phyloP scores from a whole-genome alignment of 1,284 basidiomycete species.

The Austropuccinia psidii region DNA sequence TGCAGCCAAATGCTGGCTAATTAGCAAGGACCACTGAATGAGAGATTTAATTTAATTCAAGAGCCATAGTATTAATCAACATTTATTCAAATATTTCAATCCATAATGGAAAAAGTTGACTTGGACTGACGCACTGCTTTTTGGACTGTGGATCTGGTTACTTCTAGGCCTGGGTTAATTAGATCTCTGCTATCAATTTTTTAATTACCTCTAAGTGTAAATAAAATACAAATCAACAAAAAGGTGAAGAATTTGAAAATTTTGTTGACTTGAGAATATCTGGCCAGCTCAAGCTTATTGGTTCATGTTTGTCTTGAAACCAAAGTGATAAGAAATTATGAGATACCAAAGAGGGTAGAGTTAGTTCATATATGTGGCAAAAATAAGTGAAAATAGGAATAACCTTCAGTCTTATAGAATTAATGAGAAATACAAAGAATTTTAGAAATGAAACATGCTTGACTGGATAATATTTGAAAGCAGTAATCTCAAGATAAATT shows the following conservation, averaged over 20 bases:
- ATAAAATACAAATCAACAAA: neutral
- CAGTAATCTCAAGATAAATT: no score
- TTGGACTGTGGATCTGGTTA: constrained; percentile 94
- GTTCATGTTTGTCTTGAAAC: no score
- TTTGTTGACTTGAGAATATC: neutral
- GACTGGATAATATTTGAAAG: no score
- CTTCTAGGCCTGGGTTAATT: constrained; percentile 69
- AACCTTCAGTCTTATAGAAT: constrained; percentile 77
- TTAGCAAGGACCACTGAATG: constrained; percentile 29
- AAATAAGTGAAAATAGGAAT: constrained; percentile 83
- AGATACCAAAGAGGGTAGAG: constrained; percentile 82
- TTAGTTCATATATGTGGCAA: constrained; percentile 42
- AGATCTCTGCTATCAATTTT: constrained; percentile 77
- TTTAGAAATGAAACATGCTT: neutral
- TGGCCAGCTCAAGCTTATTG: neutral
- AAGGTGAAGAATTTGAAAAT: neutral
- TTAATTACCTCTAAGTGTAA: constrained; percentile 68
- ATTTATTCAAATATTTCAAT: neutral
- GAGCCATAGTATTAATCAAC: constrained; percentile 42
- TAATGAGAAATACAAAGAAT: neutral
- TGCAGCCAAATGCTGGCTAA: constrained; percentile 44
- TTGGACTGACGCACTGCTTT: constrained; percentile 86
- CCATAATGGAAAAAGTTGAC: neutral
- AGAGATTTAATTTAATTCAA: no score
- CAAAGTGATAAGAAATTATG: constrained; percentile 53